Evolutionary conservation across 2,329 filamentous ascomycete species (phyloP).

Genomic region (Aureobasidium sp.): DNA sequence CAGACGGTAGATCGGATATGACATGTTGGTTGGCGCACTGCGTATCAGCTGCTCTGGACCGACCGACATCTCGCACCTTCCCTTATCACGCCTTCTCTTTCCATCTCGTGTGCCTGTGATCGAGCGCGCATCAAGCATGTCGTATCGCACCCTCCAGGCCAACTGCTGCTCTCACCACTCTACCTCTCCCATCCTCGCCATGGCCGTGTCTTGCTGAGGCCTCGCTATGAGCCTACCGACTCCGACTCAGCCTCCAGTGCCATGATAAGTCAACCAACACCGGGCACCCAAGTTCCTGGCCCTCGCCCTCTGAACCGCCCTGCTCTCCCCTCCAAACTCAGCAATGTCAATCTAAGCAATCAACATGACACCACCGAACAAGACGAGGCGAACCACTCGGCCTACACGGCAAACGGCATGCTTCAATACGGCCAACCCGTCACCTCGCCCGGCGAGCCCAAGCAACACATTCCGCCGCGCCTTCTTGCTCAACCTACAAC

Average conservation of each 20-base stretch:
- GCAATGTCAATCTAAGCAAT: slow-evolving; percentile 27
- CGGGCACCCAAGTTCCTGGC: slow-evolving; percentile 19
- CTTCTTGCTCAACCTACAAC: slow-evolving; percentile 11
- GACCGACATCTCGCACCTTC: not conserved
- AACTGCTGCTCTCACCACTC: not conserved
- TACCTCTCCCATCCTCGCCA: not conserved
- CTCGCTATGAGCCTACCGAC: slow-evolving; percentile 1
- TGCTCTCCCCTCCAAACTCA: slow-evolving; percentile 27
- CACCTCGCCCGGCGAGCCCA: not conserved
- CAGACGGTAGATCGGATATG: slow-evolving; percentile 8
- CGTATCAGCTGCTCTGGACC: slow-evolving; percentile 11
- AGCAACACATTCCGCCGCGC: not conserved
- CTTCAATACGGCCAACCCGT: slow-evolving; percentile 4
- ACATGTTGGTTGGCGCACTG: not conserved
- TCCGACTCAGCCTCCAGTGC: slow-evolving; percentile 15
- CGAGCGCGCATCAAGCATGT: slow-evolving; percentile 5
- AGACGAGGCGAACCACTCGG: slow-evolving; percentile 20
- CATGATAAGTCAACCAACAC: slow-evolving; percentile 20
- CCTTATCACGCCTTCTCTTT: not conserved
- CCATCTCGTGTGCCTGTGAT: slow-evolving; percentile 4
- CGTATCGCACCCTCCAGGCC: slow-evolving; percentile 2
- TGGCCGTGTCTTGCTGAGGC: slow-evolving; percentile 1
- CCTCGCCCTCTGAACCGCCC: slow-evolving; percentile 19
- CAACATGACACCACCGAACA: slow-evolving; percentile 21
- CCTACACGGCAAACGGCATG: slow-evolving; percentile 15